A percentile compares a stretch with the other conserved stretches of the same genome.
phyloP scores from a whole-genome alignment of 768 basidiomycete genomes.

The Infundibulicybe gibba region DNA sequence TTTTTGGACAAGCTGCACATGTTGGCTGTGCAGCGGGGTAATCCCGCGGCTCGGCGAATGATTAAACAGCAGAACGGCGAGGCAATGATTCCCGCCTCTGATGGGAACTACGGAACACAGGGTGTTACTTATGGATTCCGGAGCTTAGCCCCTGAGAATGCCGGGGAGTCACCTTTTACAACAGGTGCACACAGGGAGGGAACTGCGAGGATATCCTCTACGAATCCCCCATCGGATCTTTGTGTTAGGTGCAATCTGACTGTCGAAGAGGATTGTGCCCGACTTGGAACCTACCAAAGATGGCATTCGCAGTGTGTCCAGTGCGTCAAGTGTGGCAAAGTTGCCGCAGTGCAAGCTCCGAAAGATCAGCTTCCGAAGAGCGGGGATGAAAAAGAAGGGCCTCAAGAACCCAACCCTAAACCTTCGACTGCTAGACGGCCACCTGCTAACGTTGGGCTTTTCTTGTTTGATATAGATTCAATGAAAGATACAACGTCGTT shows the following conservation, averaged over 20 bases:
- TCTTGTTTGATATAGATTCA: constrained; percentile 73
- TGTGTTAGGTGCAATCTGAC: constrained; percentile 87
- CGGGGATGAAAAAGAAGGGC: constrained; percentile 44
- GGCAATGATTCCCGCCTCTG: constrained; percentile 33
- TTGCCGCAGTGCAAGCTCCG: constrained; percentile 56
- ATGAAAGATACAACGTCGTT: constrained; percentile 66
- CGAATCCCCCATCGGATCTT: constrained; percentile 81
- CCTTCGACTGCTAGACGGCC: constrained; percentile 64
- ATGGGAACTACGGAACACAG: constrained; percentile 72
- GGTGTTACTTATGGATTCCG: constrained; percentile 91
- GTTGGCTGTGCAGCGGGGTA: constrained; percentile 82
- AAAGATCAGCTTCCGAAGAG: constrained; percentile 55
- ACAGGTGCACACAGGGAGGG: constrained; percentile 37
- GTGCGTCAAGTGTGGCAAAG: constrained; percentile 76
- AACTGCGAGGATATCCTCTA: constrained; percentile 51
- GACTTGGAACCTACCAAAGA: constrained; percentile 92
- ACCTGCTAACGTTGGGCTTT: constrained; percentile 77
- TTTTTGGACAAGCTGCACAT: constrained; percentile 94
- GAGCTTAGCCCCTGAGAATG: constrained; percentile 86
- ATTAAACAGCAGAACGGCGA: constrained; percentile 76
- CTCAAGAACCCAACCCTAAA: constrained; percentile 48
- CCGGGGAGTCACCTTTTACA: constrained; percentile 81
- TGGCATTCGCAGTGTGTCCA: constrained; percentile 97
- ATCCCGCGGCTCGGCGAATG: constrained; percentile 71
- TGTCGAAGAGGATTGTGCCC: constrained; percentile 96